Evolutionary conservation across 176 grass and related monocot species (phyloP), one percentile per base, ranked within the genome.

Genomic region (Aegilops bicornis): DNA sequence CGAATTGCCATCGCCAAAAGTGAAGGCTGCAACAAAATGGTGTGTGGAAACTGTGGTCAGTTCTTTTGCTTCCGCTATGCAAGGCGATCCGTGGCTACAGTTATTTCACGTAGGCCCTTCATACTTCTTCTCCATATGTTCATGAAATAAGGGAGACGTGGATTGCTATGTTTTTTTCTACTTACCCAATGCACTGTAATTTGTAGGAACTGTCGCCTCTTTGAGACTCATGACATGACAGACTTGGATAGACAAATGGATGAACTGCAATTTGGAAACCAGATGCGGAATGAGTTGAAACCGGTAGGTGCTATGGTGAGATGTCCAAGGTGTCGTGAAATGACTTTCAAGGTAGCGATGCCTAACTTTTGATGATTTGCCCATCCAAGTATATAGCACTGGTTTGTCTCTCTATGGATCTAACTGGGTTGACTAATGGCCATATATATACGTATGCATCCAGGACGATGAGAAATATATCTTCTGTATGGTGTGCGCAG

Each of bases 11-110:
- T 76, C 4, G 14, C 25, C 73, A 76, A 76, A 27, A 52, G 15
- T 76, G 73, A 50, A 19, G 42, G 73, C 8, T 76, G 87, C 52
- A 91, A 94, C 71, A 91, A 91, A 68, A 89, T 94, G 86, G 43
- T 73, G 13, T 89, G 89, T 43, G 80, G 82, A 10, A 87, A 84
- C 33, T 94, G 89, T 72, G 86, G 92, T 52, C 89, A 89, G 64
- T 84, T 37, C 64, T 94, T 94, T 52, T 91, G 92, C 77, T 94
- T 89, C 58, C 33, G 36, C 36, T 94, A 89, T 65, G 90, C 86
- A 87, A 89, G 67, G 84, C 86, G 16, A 76, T 76, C 56, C 42
- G 42, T 61, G 92, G 92, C 62, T 94, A 89, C 62, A 31, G 73
- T 24, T 86, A 91, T 58, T 89, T 89, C 68, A 59, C 42, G 87